Evolutionary conservation across 352 stramenopile genomes (phyloP).

Genomic region (Globisporangium spinosum): DNA sequence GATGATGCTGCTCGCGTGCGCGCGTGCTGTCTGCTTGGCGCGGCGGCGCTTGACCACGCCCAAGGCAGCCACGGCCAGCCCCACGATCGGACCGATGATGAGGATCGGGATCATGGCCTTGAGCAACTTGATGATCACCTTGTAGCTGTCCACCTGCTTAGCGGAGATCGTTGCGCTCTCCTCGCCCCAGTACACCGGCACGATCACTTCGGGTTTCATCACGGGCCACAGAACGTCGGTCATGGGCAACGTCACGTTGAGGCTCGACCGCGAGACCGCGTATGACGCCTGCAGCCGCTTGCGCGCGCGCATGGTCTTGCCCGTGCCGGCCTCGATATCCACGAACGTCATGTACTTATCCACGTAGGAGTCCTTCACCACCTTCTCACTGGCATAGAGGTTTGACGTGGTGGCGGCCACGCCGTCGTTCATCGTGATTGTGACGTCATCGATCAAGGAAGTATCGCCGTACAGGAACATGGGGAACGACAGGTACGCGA

Average conservation of each 20-base stretch:
- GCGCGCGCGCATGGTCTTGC: constrained; percentile 62
- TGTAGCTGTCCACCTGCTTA: constrained; percentile 43
- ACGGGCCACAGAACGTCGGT: constrained; percentile 57
- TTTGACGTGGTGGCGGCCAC: constrained; percentile 30
- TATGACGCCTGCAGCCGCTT: constrained; percentile 67
- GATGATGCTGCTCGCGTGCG: constrained; percentile 27
- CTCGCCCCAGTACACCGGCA: constrained; percentile 57
- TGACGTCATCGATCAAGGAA: constrained; percentile 36
- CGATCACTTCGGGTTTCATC: constrained; percentile 50
- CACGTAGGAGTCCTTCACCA: constrained; percentile 36
- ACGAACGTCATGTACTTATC: constrained; percentile 55
- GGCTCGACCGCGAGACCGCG: constrained; percentile 38
- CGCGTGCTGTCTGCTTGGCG: constrained; percentile 23
- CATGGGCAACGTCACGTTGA: constrained; percentile 42
- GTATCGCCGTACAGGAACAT: constrained; percentile 62
- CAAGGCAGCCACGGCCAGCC: constrained; percentile 30
- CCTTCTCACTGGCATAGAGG: constrained; percentile 44
- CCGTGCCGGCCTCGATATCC: constrained; percentile 59
- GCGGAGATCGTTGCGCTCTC: constrained; percentile 43
- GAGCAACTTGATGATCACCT: constrained; percentile 40
- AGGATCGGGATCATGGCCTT: constrained; percentile 54
- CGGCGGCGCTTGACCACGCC: constrained; percentile 47
- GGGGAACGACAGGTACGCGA: constrained; percentile 68
- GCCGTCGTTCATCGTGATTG: constrained; percentile 59
- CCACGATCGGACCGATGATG: constrained; percentile 50